Evolutionary conservation across 2,329 filamentous ascomycete genomes (phyloP), one percentile per base, ranked within the genome.

Genomic region (Botryotinia calthae): DNA sequence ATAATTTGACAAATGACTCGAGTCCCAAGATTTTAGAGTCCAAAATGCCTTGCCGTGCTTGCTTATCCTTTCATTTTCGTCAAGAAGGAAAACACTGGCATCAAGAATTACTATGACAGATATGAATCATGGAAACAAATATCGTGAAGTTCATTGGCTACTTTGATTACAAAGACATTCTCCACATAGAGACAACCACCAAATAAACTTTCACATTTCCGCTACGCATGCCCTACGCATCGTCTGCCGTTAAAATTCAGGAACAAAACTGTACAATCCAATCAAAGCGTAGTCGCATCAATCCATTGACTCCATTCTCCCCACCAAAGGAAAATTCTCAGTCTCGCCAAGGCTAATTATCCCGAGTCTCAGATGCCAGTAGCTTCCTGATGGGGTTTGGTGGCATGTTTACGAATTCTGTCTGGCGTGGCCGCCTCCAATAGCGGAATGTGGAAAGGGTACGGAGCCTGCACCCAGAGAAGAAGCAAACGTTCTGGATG

Each of bases 401-500:
- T 31, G 34, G 34, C 37, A 9, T 31, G n/a, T 67, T 54, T 56
- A 16, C 25, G n/a, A 67, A 67, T 67, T n/a, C 28, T 37, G 51
- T 31, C 40, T 56, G 25, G 59, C 42, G 34, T 62, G 25, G 22
- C 44, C 40, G 28, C 37, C 25, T 34, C 68, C 28, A 28, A 42
- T 31, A 44, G 68, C 56, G 56, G 51, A 31, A 34, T 20, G 18
- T 59, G 65, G 37, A 31, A 22, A 18, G 18, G 25, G 44, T 54
- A 16, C 62, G 40, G 25, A 34, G 28, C 20, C 42, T 72, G 70
- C 70, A 67, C 51, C 62, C 70, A 67, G 51, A 46, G 20, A 40
- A 68, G 48, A 58, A 58, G 37, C 18, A 44, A 59, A 72, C 40
- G 51, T 67, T 72, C 70, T 72, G 70, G 70, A 67, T 67, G 70